Evolutionary conservation across 1,139 yeast genomes (phyloP).

Genomic region (Geotrichum reessii): DNA sequence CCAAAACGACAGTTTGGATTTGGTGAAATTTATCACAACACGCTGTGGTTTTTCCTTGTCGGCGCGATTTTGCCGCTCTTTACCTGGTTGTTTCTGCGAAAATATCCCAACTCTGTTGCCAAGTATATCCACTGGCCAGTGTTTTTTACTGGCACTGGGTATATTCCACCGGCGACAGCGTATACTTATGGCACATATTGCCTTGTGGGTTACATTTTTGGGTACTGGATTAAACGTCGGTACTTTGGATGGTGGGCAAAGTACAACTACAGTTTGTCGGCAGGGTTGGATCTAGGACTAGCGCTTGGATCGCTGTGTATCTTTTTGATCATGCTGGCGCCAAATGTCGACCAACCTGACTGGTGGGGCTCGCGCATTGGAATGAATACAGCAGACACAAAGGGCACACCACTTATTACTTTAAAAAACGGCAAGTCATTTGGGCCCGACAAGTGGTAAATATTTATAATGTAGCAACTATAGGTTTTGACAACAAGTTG

Average conservation of each 20-base stretch:
- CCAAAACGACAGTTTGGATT: slow-evolving; percentile 45
- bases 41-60: slow-evolving; percentile 43
- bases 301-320: slow-evolving; percentile 48
- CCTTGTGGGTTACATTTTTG: slow-evolving; percentile 48
- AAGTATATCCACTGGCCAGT: slow-evolving; percentile 47
- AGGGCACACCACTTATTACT: slow-evolving; percentile 25
- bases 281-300: slow-evolving; percentile 53
- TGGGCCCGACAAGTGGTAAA: slow-evolving; percentile 37
- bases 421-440: slow-evolving; percentile 36
- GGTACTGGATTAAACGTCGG: slow-evolving; percentile 45
- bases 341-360: slow-evolving; percentile 36
- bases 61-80: slow-evolving; percentile 45
- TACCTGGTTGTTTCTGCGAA: slow-evolving; percentile 45
- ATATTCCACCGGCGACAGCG: slow-evolving; percentile 52
- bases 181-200: slow-evolving; percentile 47
- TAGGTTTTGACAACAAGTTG: neutral
- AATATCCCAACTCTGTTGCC: slow-evolving; percentile 45
- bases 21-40: slow-evolving; percentile 38
- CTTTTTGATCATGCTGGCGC: slow-evolving; percentile 41
- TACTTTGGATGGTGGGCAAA: slow-evolving; percentile 62
- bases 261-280: slow-evolving; percentile 55
- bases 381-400: slow-evolving; percentile 28
- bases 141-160: slow-evolving; percentile 46
- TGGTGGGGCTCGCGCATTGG: slow-evolving; percentile 60
- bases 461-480: neutral